These are phyloP conservation scores for Platismatia glauca DNA, from an alignment of 495 filamentous ascomycete genomes.

Conservation along the genomic window DNA sequence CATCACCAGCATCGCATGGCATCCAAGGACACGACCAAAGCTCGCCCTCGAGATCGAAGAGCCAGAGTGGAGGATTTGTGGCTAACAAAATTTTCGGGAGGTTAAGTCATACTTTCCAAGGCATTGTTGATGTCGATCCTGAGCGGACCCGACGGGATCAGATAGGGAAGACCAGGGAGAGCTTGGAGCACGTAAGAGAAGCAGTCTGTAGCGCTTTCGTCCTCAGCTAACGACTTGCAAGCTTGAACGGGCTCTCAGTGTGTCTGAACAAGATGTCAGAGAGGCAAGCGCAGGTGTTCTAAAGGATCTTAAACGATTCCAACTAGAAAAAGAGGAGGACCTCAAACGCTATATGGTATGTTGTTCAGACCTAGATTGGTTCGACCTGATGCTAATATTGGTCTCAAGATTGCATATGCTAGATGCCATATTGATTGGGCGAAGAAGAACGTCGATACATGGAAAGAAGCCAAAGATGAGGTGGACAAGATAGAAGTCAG, in stretches of 20 bases:
- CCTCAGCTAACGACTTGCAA: slow-evolving; percentile 31
- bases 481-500: slow-evolving; percentile 72
- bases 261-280: slow-evolving; percentile 80
- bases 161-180: slow-evolving; percentile 88
- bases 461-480: slow-evolving; percentile 91
- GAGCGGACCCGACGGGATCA: slow-evolving; percentile 86
- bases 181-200: slow-evolving; percentile 45
- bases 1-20: slow-evolving; percentile 49
- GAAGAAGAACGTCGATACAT: slow-evolving; percentile 90
- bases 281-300: slow-evolving; percentile 80
- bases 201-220: slow-evolving; percentile 10
- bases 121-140: slow-evolving; percentile 90
- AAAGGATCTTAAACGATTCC: slow-evolving; percentile 84
- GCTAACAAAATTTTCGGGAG: slow-evolving; percentile 91
- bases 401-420: slow-evolving; percentile 73
- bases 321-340: slow-evolving; percentile 89
- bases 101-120: slow-evolving; percentile 88
- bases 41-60: slow-evolving; percentile 42
- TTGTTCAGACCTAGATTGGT: slow-evolving; percentile 15
- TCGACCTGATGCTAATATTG: neutral
- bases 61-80: slow-evolving; percentile 67
- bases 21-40: slow-evolving; percentile 29
- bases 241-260: slow-evolving; percentile 81
- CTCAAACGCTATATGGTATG: slow-evolving; percentile 90
- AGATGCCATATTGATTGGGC: slow-evolving; percentile 96